phyloP scores from a whole-genome alignment of 345 rosid species.

The Eucalyptus melliodora region DNA sequence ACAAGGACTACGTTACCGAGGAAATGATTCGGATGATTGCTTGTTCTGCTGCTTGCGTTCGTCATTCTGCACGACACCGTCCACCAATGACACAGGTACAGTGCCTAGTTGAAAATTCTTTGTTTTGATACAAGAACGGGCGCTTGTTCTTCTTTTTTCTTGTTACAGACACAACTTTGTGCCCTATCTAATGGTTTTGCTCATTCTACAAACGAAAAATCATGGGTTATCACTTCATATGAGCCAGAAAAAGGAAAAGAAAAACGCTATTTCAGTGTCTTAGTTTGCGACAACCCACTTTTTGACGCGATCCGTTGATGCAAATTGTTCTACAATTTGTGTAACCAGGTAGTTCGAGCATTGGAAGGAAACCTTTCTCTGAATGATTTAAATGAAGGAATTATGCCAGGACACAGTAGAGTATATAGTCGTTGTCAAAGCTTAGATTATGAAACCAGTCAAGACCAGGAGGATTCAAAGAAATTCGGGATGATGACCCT shows the following conservation, averaged over 20 bases:
- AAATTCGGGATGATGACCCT: constrained; percentile 59
- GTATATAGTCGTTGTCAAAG: constrained; percentile 27
- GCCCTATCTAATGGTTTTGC: too few relatives aligned
- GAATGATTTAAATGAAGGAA: constrained; percentile 49
- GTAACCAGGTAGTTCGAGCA: constrained; percentile 65
- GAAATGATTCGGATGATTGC: constrained; percentile 66
- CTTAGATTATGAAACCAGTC: constrained; percentile 39
- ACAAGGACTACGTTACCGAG: constrained; percentile 19
- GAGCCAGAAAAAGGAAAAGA: too few relatives aligned
- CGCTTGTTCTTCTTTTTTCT: too few relatives aligned
- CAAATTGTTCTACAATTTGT: neutral
- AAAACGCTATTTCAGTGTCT: too few relatives aligned
- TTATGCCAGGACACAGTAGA: constrained; percentile 28
- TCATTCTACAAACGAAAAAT: too few relatives aligned
- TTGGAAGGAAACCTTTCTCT: constrained; percentile 57
- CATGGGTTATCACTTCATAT: too few relatives aligned
- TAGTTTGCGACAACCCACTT: too few relatives aligned
- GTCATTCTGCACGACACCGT: constrained; percentile 53
- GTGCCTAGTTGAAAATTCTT: neutral
- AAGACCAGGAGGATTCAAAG: constrained; percentile 56
- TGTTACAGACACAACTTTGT: too few relatives aligned
- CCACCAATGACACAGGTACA: constrained; percentile 87
- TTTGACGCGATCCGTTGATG: too few relatives aligned
- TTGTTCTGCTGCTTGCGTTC: constrained; percentile 75
- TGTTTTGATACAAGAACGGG: too few relatives aligned